A percentile compares a stretch with the other conserved stretches of the same genome.
phyloP scores from a whole-genome alignment of 1,284 basidiomycete species.

The Tylopilus sp. region DNA sequence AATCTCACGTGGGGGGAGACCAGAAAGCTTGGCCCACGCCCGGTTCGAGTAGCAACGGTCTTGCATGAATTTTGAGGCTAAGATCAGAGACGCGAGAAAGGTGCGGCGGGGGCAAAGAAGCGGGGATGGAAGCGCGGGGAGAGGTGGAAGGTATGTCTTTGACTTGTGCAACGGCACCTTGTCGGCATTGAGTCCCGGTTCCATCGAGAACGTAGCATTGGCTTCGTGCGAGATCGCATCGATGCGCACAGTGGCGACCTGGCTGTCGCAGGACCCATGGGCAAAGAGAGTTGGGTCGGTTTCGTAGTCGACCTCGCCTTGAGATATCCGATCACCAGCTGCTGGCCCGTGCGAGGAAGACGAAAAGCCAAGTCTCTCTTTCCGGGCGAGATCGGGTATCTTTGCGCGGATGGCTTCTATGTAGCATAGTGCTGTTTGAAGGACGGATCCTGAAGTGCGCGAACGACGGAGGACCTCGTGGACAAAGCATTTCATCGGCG shows the following conservation, averaged over 20 bases:
- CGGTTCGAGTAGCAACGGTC: slow-evolving; percentile 90
- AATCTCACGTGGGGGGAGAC: slow-evolving; percentile 71
- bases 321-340: slow-evolving; percentile 43
- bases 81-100: slow-evolving; percentile 82
- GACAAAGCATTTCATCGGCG: slow-evolving; percentile 66
- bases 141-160: slow-evolving; percentile 35
- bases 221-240: slow-evolving; percentile 11
- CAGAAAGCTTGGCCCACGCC: slow-evolving; percentile 85
- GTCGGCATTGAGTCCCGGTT: slow-evolving; percentile 12
- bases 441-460: slow-evolving; percentile 65
- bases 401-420: slow-evolving; percentile 66
- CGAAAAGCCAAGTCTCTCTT: slow-evolving; percentile 44
- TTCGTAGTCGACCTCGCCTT: slow-evolving; percentile 38
- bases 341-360: slow-evolving; percentile 39
- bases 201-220: slow-evolving; percentile 8
- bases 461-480: slow-evolving; percentile 74
- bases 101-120: slow-evolving; percentile 82
- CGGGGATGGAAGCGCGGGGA: slow-evolving; percentile 62
- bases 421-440: slow-evolving; percentile 76
- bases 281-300: slow-evolving; percentile 9
- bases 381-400: slow-evolving; percentile 53
- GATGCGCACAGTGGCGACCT: slow-evolving; percentile 41
- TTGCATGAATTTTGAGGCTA: slow-evolving; percentile 89
- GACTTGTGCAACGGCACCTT: slow-evolving; percentile 19
- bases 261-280: slow-evolving; percentile 23